These are phyloP conservation scores for Chaetomiaceae sp. DNA, from an alignment of 2,329 filamentous ascomycete genomes.

Conservation along the genomic window DNA sequence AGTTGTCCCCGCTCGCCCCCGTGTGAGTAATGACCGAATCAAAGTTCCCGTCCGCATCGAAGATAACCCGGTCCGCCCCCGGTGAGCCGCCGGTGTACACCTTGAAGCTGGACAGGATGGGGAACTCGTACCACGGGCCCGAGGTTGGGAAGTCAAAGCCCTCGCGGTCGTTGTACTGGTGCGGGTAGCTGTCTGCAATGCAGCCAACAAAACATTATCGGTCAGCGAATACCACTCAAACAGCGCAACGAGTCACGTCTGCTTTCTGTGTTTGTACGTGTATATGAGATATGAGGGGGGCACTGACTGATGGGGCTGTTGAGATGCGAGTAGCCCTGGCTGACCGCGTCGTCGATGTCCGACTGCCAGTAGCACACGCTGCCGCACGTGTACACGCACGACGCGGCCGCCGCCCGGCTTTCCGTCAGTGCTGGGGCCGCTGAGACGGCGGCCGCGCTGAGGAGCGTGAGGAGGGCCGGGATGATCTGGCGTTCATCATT, in stretches of 20 bases:
- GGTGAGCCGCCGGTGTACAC: constrained; percentile 48
- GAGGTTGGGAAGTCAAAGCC: constrained; percentile 36
- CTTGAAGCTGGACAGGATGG: constrained; percentile 31
- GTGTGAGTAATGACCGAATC: constrained; percentile 60
- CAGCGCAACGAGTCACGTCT: too few relatives aligned
- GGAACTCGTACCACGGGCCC: constrained; percentile 39
- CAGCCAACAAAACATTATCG: background rate
- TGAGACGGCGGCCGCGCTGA: constrained; percentile 14
- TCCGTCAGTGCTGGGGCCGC: constrained; percentile 17
- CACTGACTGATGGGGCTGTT: constrained; percentile 24
- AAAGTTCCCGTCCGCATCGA: constrained; percentile 47
- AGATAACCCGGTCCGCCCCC: constrained; percentile 57
- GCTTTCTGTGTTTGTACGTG: too few relatives aligned
- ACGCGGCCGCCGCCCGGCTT: constrained; percentile 16
- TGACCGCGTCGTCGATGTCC: constrained; percentile 30
- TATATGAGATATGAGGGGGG: background rate
- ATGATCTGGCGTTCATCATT: constrained; percentile 8
- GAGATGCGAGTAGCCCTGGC: constrained; percentile 30
- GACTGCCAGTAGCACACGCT: constrained; percentile 32
- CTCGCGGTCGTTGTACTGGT: constrained; percentile 39
- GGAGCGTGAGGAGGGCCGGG: constrained; percentile 15
- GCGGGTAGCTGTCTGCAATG: constrained; percentile 33
- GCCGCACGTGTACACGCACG: constrained; percentile 34
- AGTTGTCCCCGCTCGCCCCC: constrained; percentile 56
- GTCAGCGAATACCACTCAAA: background rate